Base-by-base conservation (phyloP, 1,284 basidiomycete genomes). In the Fomes fomentarius region DNA sequence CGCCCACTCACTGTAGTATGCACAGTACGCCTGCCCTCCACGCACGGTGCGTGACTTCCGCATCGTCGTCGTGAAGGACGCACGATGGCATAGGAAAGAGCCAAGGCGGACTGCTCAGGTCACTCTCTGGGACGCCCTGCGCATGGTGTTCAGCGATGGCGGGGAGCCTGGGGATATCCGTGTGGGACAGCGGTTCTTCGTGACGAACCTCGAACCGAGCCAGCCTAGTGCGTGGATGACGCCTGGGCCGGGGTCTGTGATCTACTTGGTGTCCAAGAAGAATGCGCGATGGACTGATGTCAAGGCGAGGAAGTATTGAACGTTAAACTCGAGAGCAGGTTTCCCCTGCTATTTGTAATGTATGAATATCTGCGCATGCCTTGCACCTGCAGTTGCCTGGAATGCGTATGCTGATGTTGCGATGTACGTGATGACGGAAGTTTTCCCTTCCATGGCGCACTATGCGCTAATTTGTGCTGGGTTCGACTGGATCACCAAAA, bases 31-130 rank as follows among this genome's bases (percentile, higher is more conserved):
- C 14, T 96, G 88, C 65, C 94, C 95, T 2, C 82, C 86, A 1
- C 84, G 96, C 11, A 76, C 90, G 21, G 88, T 94, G 12, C 84
- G 89, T 39, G 84, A 80, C 54, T 97, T 98, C 71, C 80, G 94
- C 21, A 84, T 97, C 4, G 71, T 96, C 8, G 75, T 88, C 12
- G 81, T 91, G 19, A 75, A 82, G 57, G 96, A 98, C 67, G 85
- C 88, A 6, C 76, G 74, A 25, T 82, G 81, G 30, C 64, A 65
- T 1, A 76, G 76, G 54, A 74, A 76, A 56, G 79, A 80, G 14
- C 74, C 79, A 4, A 75, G 76, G 52, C 81, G 91, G 15, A 77
- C 72, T 1, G 93, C 84, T 0, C 89, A 93, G 66, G 63, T 97
- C 44, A 95, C 89, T 0, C 81, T 94, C 1, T 96, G 93, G 93